Percentiles rank a stretch among this genome's conserved stretches.
Evolutionary conservation across 495 filamentous ascomycete genomes (phyloP).

Genomic region (Penicillium roqueforti): DNA sequence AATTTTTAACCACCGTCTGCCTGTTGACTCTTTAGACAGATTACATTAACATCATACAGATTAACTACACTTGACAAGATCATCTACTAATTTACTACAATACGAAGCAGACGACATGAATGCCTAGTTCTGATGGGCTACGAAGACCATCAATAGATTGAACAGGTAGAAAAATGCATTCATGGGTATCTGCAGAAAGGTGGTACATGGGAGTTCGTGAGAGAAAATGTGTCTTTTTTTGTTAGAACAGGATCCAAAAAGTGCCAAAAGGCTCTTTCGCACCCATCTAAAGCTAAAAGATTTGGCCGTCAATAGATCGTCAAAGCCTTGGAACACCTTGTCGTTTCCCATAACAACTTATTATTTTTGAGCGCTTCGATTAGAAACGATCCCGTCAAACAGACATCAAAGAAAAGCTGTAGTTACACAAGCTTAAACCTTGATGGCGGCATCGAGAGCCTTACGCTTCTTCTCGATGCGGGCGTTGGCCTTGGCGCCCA

Average conservation of each 20-base stretch:
- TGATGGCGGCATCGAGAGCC: constrained; percentile 86
- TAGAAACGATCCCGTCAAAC: constrained; percentile 25
- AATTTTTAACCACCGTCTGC: background rate
- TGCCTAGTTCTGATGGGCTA: constrained; percentile 23
- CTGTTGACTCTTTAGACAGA: too few species aligned
- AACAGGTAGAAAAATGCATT: constrained; percentile 45
- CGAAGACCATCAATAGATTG: constrained; percentile 18
- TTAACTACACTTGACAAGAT: background rate
- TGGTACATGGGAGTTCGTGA: constrained; percentile 39
- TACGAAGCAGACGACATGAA: constrained; percentile 27
- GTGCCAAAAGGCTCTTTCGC: constrained; percentile 25
- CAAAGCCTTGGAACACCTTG: constrained; percentile 27
- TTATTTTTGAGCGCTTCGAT: constrained; percentile 22
- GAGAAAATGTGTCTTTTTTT: constrained; percentile 25
- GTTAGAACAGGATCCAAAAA: constrained; percentile 26
- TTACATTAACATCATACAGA: background rate
- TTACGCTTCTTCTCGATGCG: constrained; percentile 94
- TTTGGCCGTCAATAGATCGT: constrained; percentile 32
- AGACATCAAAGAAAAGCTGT: constrained; percentile 19
- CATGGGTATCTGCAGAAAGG: constrained; percentile 46
- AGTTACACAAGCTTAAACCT: constrained; percentile 65
- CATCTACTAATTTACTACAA: background rate
- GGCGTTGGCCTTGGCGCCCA: constrained; percentile 95
- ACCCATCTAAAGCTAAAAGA: constrained; percentile 41
- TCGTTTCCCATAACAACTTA: constrained; percentile 20